Evolutionary conservation across 148 eudicot genomes (phyloP).

Genomic region (Amaranthus cruentus): DNA sequence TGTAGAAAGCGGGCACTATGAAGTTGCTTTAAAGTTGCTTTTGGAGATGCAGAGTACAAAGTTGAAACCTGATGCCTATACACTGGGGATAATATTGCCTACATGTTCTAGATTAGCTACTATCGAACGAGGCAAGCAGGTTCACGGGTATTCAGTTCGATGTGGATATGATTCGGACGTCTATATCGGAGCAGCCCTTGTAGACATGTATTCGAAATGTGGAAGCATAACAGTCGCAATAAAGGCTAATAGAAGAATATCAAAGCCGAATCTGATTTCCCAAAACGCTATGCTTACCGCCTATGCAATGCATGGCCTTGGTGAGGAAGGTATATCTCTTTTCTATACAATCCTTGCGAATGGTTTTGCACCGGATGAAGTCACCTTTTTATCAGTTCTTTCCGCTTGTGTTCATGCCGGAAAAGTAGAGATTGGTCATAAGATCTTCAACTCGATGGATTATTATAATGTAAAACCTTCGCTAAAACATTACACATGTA

Average conservation of each 20-base stretch:
- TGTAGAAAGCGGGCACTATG: conserved; percentile 36
- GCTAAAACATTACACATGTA: conserved; percentile 48
- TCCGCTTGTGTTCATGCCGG: conserved; percentile 58
- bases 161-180: conserved; percentile 40
- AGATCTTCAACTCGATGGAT: conserved; percentile 39
- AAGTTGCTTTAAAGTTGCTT: conserved; percentile 40
- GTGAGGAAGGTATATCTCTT: conserved; percentile 46
- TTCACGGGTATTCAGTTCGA: conserved; percentile 47
- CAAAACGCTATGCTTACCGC: conserved; percentile 60
- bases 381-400: conserved; percentile 52
- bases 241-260: conserved; percentile 24
- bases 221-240: conserved; percentile 37
- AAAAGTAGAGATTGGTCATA: conserved; percentile 31
- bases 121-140: conserved; percentile 47
- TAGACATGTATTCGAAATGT: conserved; percentile 65
- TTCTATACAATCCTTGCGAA: conserved; percentile 31
- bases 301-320: conserved; percentile 47
- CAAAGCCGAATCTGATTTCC: conserved; percentile 37
- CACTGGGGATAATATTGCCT: conserved; percentile 35
- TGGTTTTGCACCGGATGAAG: conserved; percentile 43
- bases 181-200: conserved; percentile 43
- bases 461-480: conserved; percentile 35
- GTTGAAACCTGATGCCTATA: conserved; percentile 45
- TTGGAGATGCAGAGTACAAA: conserved; percentile 34
- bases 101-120: conserved; percentile 50